Base-by-base conservation (phyloP, 2,329 filamentous ascomycete genomes). In the Whalleya microplaca region DNA sequence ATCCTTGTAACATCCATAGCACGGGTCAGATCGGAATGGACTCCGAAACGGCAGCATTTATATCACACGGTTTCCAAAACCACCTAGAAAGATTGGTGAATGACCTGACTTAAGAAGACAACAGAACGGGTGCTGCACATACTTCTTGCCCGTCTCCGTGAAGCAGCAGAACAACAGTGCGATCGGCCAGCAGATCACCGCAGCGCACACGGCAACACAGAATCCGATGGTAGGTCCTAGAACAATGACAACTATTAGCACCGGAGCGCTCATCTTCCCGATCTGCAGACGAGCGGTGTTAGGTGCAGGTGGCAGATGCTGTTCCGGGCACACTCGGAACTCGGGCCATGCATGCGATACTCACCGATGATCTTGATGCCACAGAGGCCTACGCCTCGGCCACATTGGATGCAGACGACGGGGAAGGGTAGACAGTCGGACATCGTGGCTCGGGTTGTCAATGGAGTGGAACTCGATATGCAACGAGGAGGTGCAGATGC, bases 51-150 rank as follows among this genome's bases (percentile, higher is more conserved):
- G 63, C 51, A 4, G 56, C 63, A 18, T 65, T 65, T 14, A 65
- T 63, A 32, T 65, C 61, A 29, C 63, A 65, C 45, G 63, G 63
- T 59, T 63, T 65, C 61, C 63, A 65, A 52, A 65, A 65, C 63
- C 63, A 65, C 14, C 63, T 65, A 19, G n/a, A 47, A 2, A n/a
- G 10, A 21, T 16, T 41, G 50, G 46, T 47, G 44, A 40, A 27
- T 29, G 12, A 9, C 23, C 4, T 27, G 23, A 27, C 9, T 27
- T 27, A 9, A 19, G 37, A 23, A 27, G 21, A 45, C 21, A 19
- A 21, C 37, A 7, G 27, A n/a, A 21, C 29, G 32, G 2, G 7
- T 20, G 43, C 43, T 16, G 18, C 29, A 49, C 63, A 62, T 56
- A 65, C 63, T 65, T 58, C 44, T 65, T 65, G 8, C 63, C 63